phyloP scores from a whole-genome alignment of 78 protist species.

The Paratrimastix pyriformis region DNA sequence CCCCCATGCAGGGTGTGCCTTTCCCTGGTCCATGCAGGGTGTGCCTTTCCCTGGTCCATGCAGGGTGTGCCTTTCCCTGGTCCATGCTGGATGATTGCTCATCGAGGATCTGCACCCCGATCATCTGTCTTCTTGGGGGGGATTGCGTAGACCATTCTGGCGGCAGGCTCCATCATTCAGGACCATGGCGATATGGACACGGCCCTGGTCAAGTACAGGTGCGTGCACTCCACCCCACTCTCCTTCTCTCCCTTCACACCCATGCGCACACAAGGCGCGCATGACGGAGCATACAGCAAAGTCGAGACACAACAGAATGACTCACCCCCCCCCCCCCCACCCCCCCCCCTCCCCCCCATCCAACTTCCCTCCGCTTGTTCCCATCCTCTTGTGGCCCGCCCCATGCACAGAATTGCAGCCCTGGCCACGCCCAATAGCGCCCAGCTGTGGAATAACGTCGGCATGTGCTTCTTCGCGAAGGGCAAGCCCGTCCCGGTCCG shows the following conservation, averaged over 20 bases:
- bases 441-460: slow-evolving; percentile 84
- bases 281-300: no score
- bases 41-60: no score
- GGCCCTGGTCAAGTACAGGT: slow-evolving; percentile 64
- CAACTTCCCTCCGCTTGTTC: neutral
- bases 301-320: slow-evolving; percentile 15
- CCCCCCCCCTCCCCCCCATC: neutral
- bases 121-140: no score
- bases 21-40: no score
- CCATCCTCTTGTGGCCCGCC: neutral
- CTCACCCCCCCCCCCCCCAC: neutral
- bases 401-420: slow-evolving; percentile 1
- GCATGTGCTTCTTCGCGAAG: slow-evolving; percentile 71
- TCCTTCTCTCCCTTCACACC: no score
- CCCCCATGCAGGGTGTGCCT: no score
- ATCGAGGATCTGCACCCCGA: neutral
- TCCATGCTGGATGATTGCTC: neutral
- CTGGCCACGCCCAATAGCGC: slow-evolving; percentile 41
- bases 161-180: slow-evolving; percentile 70
- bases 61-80: neutral
- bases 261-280: no score
- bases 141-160: slow-evolving; percentile 54
- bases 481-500: slow-evolving; percentile 33
- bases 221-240: no score
- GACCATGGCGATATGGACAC: slow-evolving; percentile 59